Percentiles rank a stretch among this genome's conserved stretches.
Conservation (phyloP, 768 basidiomycete genomes). For the Hygrocybe punicea region DNA sequence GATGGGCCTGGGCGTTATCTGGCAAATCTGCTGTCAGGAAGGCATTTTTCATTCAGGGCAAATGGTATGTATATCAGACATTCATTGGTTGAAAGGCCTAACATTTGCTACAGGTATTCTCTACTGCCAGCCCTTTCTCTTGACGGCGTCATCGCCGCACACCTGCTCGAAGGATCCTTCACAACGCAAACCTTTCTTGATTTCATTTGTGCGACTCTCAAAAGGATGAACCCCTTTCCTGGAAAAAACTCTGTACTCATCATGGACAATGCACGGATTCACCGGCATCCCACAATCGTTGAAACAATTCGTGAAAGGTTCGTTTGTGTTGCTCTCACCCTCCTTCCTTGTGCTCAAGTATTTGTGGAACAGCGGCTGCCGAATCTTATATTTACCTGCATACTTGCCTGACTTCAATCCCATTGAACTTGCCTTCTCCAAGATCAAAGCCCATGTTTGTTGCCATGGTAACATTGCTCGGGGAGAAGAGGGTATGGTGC, state of each 20-base stretch:
- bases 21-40: conserved; percentile 19
- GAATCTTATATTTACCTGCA: conserved; percentile 8
- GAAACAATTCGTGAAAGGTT: conserved; percentile 32
- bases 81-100: not conserved
- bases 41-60: conserved; percentile 28
- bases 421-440: conserved; percentile 21
- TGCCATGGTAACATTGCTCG: conserved; percentile 11
- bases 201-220: conserved; percentile 34
- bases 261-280: conserved; percentile 13
- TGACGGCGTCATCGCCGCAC: conserved; percentile 31
- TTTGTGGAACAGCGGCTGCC: conserved; percentile 7
- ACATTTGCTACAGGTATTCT: conserved; percentile 25
- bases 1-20: conserved; percentile 26
- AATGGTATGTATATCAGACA: conserved; percentile 14
- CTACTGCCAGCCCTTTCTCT: conserved; percentile 35
- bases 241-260: conserved; percentile 35
- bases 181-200: conserved; percentile 22
- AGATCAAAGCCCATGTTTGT: conserved; percentile 24
- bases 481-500: conserved; percentile 13
- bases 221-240: conserved; percentile 39
- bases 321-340: conserved; percentile 2
- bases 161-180: conserved; percentile 30
- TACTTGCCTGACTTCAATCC: conserved; percentile 9
- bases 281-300: conserved; percentile 25
- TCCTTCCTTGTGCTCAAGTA: not conserved